Percentiles rank a stretch among this genome's conserved stretches.
Conservation (phyloP, 1,284 basidiomycete genomes). For the Ceraceosorus guamensis region DNA sequence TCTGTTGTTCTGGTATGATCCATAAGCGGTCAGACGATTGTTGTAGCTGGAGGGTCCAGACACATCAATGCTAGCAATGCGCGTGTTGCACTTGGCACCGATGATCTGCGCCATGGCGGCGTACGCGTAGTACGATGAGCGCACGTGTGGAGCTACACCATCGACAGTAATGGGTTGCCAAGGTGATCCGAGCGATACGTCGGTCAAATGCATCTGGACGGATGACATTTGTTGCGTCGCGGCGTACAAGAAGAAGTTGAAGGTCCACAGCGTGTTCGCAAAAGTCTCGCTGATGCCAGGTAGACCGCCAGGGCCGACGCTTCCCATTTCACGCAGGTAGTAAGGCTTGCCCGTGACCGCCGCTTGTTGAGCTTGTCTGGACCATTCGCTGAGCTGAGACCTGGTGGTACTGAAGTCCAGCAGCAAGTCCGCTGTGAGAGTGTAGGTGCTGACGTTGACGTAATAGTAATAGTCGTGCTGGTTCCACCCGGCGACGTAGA, state of each 20-base stretch:
- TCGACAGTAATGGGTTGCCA: constrained; percentile 21
- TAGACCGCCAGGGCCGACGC: constrained; percentile 30
- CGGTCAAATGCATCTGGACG: constrained; percentile 38
- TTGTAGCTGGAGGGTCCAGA: constrained; percentile 16
- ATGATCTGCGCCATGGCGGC: constrained; percentile 33
- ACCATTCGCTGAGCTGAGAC: constrained; percentile 28
- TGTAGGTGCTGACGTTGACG: constrained; percentile 20
- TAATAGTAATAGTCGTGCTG: constrained; percentile 42
- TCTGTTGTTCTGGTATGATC: constrained; percentile 17
- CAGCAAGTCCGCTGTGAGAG: constrained; percentile 18
- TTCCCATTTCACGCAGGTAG: constrained; percentile 37
- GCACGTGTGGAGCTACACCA: constrained; percentile 19
- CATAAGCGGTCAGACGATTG: constrained; percentile 23
- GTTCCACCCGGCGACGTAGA: constrained; percentile 38
- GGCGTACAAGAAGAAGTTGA: constrained; percentile 38
- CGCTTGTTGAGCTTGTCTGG: constrained; percentile 21
- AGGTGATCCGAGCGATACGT: constrained; percentile 22
- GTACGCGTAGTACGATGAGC: constrained; percentile 33
- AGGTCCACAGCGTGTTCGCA: constrained; percentile 32
- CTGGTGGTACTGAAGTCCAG: constrained; percentile 24
- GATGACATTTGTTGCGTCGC: constrained; percentile 25
- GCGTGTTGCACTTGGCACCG: constrained; percentile 24
- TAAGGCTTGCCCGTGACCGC: constrained; percentile 31
- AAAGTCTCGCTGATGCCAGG: constrained; percentile 31
- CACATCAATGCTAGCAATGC: constrained; percentile 16